Base-by-base conservation (phyloP, 805 yeast species). In the Wickerhamiella sorbophila region DNA sequence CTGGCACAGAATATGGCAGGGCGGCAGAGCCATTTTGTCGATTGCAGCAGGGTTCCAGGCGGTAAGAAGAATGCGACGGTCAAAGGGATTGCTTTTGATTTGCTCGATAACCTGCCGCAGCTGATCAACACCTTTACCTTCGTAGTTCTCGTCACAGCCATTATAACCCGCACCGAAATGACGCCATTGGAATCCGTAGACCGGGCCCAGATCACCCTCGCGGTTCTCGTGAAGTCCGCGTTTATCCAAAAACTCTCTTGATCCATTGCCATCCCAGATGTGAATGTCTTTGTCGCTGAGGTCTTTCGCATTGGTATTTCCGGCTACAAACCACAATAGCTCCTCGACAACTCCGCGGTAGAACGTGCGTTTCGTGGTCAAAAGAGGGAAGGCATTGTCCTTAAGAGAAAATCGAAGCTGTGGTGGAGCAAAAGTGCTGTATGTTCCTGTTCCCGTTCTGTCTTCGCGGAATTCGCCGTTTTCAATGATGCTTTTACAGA, bases 41-140 rank as follows among this genome's bases (percentile, higher is more conserved):
- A 88, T 83, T 54, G 87, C 99, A 1, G 95, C 87, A 3, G 99
- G 98, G 56, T 91, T 91, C 99, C 99, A 91, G 0, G 99, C 98
- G 36, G 93, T 79, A 73, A 91, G 64, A 44, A 91, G 85, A 53
- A 91, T 85, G 60, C 99, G 70, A 56, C 99, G 73, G 60, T 91
- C 97, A 55, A 83, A 84, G 3, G 99, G 99, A 54, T 83, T 86
- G 5, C 74, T 81, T 53, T 79, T 85, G 50, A 91, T 65, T 48
- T 79, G 83, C 37, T 79, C 65, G 38, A 91, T 83, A 27, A 91
- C 75, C 36, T 82, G 79, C 5, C 75, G 72, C 31, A 91, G 66
- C 64, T 91, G 99, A 59, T 91, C 99, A 43, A 75, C 79, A 10
- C 99, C 99, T 58, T 83, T 69, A 3, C 86, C 88, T 0, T 79